Evolutionary conservation across 2,329 filamentous ascomycete species (phyloP).

Genomic region (Fusarium paranaense): DNA sequence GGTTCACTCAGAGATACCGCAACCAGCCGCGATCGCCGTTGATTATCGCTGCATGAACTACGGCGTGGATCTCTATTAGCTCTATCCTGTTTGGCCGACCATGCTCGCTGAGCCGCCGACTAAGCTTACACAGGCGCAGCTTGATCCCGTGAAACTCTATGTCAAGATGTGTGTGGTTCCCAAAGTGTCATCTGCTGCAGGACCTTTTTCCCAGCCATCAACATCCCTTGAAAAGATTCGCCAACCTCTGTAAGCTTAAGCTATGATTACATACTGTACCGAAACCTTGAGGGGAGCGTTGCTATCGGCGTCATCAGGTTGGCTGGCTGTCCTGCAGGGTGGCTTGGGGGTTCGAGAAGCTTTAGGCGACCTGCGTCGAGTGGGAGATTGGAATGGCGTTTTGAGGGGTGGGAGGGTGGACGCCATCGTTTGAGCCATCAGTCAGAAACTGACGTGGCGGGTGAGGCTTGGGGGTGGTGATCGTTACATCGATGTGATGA

Average conservation of each 20-base stretch:
- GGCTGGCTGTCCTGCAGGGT: not conserved
- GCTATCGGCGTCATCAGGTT: not conserved
- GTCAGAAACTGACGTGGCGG: not conserved
- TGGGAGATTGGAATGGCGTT: not conserved
- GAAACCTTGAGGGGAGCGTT: not conserved
- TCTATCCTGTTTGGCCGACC: not conserved
- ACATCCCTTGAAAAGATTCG: not conserved
- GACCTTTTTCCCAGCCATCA: not conserved
- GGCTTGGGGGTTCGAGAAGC: not conserved
- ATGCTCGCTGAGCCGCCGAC: not conserved
- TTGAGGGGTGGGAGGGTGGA: not conserved
- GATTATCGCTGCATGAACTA: constrained; percentile 20
- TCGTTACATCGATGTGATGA: not conserved
- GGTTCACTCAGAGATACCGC: not conserved
- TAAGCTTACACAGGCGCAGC: not conserved
- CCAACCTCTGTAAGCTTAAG: not conserved
- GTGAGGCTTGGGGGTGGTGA: not conserved
- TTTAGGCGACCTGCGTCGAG: not conserved
- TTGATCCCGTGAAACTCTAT: not conserved
- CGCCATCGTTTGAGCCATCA: not conserved
- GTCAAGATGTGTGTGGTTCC: not conserved
- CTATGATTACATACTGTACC: not conserved
- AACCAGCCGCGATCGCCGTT: constrained; percentile 24
- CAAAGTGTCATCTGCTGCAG: not conserved
- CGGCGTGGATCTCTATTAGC: not conserved